A percentile compares a stretch with the other conserved stretches of the same genome.
Conservation (phyloP, 2,329 filamentous ascomycete genomes). For the Laburnicola sp. region DNA sequence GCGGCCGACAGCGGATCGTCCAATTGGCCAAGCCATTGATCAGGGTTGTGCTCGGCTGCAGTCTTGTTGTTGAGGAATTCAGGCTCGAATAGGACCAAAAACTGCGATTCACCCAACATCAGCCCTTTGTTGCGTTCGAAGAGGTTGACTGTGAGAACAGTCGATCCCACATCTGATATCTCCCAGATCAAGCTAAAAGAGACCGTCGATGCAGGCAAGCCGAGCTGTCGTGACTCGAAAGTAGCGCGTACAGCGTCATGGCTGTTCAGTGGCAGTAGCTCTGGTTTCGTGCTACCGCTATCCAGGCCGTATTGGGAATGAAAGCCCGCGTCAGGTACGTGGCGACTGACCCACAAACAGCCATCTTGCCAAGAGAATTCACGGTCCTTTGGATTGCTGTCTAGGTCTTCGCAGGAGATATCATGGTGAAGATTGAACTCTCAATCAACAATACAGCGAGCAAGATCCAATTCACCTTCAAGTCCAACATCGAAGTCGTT, state of each 20-base stretch:
- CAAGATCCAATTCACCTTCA: slow-evolving; percentile 9
- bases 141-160: background rate
- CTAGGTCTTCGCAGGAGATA: background rate
- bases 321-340: slow-evolving; percentile 21
- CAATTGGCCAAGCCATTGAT: no score
- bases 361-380: slow-evolving; percentile 25
- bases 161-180: background rate
- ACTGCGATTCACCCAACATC: slow-evolving; percentile 1
- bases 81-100: slow-evolving; percentile 8
- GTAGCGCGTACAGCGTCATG: slow-evolving; percentile 7
- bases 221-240: slow-evolving; percentile 9
- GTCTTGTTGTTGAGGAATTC: background rate
- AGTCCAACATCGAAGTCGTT: slow-evolving; percentile 1
- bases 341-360: slow-evolving; percentile 23
- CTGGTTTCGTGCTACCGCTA: no score
- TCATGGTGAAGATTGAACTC: slow-evolving; percentile 12
- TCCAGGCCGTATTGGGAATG: background rate
- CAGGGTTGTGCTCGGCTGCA: no score
- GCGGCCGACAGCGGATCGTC: no score
- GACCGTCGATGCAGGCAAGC: slow-evolving; percentile 13
- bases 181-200: background rate
- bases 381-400: slow-evolving; percentile 7
- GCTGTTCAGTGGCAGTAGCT: background rate
- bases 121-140: background rate
- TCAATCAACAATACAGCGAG: slow-evolving; percentile 15